phyloP scores from a whole-genome alignment of 2,329 filamentous ascomycete genomes.

The Penicillium sp. region DNA sequence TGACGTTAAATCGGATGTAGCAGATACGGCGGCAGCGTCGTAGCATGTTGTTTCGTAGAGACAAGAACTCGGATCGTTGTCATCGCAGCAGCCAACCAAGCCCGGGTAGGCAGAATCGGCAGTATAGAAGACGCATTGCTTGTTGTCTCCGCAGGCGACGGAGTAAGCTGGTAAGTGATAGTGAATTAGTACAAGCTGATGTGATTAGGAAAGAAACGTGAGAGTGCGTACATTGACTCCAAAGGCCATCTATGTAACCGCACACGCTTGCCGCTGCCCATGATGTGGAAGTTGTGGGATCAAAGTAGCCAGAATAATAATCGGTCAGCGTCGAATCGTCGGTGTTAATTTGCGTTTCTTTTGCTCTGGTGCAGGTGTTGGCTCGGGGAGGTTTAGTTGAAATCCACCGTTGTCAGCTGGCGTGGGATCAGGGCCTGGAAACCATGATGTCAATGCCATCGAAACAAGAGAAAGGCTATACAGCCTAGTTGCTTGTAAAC shows the following conservation, averaged over 20 bases:
- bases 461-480: not conserved
- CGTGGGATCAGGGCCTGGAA: not conserved
- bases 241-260: slow-evolving; percentile 1
- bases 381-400: not conserved
- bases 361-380: not conserved
- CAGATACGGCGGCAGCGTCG: slow-evolving; percentile 2
- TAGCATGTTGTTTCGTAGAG: slow-evolving; percentile 14
- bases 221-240: not conserved
- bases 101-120: slow-evolving; percentile 8
- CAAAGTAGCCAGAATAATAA: not conserved
- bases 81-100: slow-evolving; percentile 15
- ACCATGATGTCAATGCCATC: not conserved
- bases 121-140: slow-evolving; percentile 15
- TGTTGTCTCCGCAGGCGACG: slow-evolving; percentile 1
- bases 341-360: not conserved
- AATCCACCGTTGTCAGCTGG: not conserved
- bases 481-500: not conserved
- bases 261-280: slow-evolving; percentile 2
- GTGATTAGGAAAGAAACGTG: not conserved
- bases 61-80: slow-evolving; percentile 3
- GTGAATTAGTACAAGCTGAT: not conserved
- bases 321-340: not conserved
- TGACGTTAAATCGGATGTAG: slow-evolving; percentile 4
- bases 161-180: not conserved
- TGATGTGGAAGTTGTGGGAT: not conserved